Evolutionary conservation across 2,329 filamentous ascomycete genomes (phyloP), one percentile per base, ranked within the genome.

Genomic region (Beauveria sp.): DNA sequence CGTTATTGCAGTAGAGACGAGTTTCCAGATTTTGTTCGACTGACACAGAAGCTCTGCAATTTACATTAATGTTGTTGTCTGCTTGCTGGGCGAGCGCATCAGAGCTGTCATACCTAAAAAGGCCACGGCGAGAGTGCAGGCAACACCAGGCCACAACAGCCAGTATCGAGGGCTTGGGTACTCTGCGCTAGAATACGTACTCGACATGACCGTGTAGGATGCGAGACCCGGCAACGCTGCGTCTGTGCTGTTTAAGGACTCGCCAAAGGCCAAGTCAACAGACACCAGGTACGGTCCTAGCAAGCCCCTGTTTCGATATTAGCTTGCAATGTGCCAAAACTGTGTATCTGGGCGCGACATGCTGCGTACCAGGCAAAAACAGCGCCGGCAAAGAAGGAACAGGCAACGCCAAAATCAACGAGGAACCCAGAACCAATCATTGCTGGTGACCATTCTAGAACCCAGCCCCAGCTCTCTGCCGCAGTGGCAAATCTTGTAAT

Each of bases 401-500:
- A 53, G 5, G 58, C 40, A 7, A 61, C 58, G 43, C 51, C 43
- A 20, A 61, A 54, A 20, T 61, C 58, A 16, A 61, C 58, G 22
- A 61, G 51, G 12, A 61, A 61, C 0, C 58, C 50, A 18, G 58
- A 61, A 1, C 58, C 58, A 26, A 61, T 61, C 58, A 61, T 61
- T 16, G 53, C 61, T 3, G 61, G 61, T 14, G 61, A 62, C 61
- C 61, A 62, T 40, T 62, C 61, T 7, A 62, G 22, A 16, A 62
- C 46, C 61, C 61, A 62, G 9, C 61, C 61, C 61, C 61, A 62
- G 40, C 61, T 62, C 28, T 62, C 61, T 8, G 61, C 61, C 5
- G 54, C 54, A 22, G 60, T 18, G 45, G 38, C 61, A 22, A 62
- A 46, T 3, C 38, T 38, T 38, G 53, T 51, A 7, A 58, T 53